Evolutionary conservation across 352 stramenopile species (phyloP), one percentile per base, ranked within the genome.

Genomic region (Phytopythium oedochilum): DNA sequence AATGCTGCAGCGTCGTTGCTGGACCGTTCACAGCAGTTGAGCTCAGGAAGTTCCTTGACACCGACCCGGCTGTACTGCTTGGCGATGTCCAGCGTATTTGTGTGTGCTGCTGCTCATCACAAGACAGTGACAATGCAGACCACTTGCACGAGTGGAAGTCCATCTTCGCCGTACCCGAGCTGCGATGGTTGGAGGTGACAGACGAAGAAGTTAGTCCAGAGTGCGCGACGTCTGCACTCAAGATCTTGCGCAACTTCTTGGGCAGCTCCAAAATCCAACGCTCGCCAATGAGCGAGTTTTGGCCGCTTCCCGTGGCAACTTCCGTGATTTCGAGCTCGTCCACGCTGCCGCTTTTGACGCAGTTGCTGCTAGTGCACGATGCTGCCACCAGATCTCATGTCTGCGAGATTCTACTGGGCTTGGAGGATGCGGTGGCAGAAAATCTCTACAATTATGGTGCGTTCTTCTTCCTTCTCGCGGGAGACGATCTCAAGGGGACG

Each of bases 111-210:
- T 93, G 83, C 56, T 85, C 80, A 1, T 67, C 71, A 14, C 71
- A 80, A 29, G 60, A 70, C 3, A 20, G 31, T 11, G 52, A 71
- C n/a, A 52, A 65, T 25, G 59, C 64, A n/a, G 51, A 44, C 11
- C 40, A 61, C 28, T 63, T 70, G 17, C 80, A 93, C 40, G 55
- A 53, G 34, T 93, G 83, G 83, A 78, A 75, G 20, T 66, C 63
- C 2, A 73, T 93, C 25, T 70, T 78, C 52, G 61, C 88, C 53
- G 73, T 77, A 18, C 80, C 83, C 11, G 80, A 93, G 53, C 50
- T 93, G n/a, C 78, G 83, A 9, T 93, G 83, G 83, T 85, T 91
- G 67, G 80, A 93, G 50, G 26, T 93, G 20, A 79, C 81, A 1
- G 75, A 88, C 22, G 70, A 89, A 40, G 66, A 78, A 4, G 69